Conservation (phyloP, 2,329 filamentous ascomycete genomes). For the Cladosporium sp. region DNA sequence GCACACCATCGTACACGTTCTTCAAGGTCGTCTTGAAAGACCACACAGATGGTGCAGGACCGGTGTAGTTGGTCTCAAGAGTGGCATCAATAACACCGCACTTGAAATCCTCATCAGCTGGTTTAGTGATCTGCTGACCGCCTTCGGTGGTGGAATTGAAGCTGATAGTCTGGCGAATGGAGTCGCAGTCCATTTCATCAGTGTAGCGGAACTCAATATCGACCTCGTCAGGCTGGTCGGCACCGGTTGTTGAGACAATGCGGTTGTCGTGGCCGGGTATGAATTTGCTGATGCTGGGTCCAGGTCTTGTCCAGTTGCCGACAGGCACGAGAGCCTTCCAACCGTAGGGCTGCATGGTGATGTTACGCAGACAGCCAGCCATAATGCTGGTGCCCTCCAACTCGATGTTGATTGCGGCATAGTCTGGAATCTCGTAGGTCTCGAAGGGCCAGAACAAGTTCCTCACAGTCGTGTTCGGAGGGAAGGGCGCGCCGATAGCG, state of each 20-base stretch:
- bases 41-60: conserved; percentile 53
- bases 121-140: conserved; percentile 32
- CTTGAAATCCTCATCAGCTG: conserved; percentile 42
- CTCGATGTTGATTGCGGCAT: conserved; percentile 40
- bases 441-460: conserved; percentile 62
- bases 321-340: conserved; percentile 59
- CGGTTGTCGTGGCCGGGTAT: conserved; percentile 58
- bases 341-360: conserved; percentile 54
- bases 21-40: conserved; percentile 49
- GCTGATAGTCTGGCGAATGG: conserved; percentile 46
- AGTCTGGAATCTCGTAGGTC: conserved; percentile 48
- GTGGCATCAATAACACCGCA: conserved; percentile 41
- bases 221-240: conserved; percentile 24
- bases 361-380: conserved; percentile 53
- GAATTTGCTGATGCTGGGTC: conserved; percentile 58
- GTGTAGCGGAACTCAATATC: conserved; percentile 57
- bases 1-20: conserved; percentile 58
- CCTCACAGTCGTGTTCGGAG: conserved; percentile 51
- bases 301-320: conserved; percentile 46
- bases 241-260: conserved; percentile 43
- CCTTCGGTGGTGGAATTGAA: conserved; percentile 52
- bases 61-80: conserved; percentile 40
- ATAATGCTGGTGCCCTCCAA: conserved; percentile 40
- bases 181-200: conserved; percentile 57
- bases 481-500: conserved; percentile 56